Conservation (phyloP, 164 flowering plant species). For the Vitis riparia region DNA sequence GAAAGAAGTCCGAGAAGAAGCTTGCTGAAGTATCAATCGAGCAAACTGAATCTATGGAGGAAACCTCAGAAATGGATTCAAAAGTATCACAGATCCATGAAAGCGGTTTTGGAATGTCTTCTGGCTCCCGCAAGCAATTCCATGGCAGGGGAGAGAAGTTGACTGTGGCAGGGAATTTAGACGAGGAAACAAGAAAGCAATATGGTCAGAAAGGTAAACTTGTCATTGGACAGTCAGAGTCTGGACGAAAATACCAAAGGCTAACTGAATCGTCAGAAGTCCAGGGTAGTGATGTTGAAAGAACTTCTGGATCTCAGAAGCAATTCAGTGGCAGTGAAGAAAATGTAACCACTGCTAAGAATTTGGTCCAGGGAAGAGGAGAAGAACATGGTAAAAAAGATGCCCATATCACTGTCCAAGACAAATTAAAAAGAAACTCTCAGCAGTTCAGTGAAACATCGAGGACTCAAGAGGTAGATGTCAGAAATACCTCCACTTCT, state of each 20-base stretch:
- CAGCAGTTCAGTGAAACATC: conserved; percentile 21
- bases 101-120: conserved; percentile 23
- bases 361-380: conserved; percentile 23
- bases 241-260: conserved; percentile 24
- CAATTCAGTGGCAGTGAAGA: conserved; percentile 25
- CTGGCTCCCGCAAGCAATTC: conserved; percentile 19
- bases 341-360: conserved; percentile 16
- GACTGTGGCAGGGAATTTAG: conserved; percentile 11
- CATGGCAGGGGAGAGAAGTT: conserved; percentile 23
- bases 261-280: conserved; percentile 15
- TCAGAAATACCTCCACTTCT: conserved; percentile 26
- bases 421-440: conserved; percentile 21
- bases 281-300: conserved; percentile 15
- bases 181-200: conserved; percentile 25
- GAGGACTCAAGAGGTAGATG: conserved; percentile 24
- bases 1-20: conserved; percentile 54
- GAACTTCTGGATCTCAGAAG: conserved; percentile 27
- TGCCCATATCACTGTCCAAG: conserved; percentile 12
- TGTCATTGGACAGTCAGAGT: conserved; percentile 18
- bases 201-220: conserved; percentile 20
- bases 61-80: conserved; percentile 19
- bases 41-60: conserved; percentile 23
- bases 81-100: conserved; percentile 15
- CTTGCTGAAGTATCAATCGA: conserved; percentile 33
- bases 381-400: conserved; percentile 11